phyloP scores from a whole-genome alignment of 2,329 filamentous ascomycete genomes.

The Drechmeria coniospora region DNA sequence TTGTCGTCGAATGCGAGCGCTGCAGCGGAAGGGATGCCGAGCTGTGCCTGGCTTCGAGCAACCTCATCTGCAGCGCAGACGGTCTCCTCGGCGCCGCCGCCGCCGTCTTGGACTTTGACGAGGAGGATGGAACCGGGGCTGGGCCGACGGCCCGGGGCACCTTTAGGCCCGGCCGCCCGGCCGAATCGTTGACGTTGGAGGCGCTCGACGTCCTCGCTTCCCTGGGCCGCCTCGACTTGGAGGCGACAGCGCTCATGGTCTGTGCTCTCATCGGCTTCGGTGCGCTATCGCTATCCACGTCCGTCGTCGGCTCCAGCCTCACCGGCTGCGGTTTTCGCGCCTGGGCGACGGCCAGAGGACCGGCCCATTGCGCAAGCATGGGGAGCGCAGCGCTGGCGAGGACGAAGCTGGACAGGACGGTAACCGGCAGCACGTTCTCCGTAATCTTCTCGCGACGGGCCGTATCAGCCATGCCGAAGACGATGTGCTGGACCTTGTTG shows the following conservation, averaged over 20 bases:
- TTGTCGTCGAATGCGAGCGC: conserved; percentile 33
- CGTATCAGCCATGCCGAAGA: conserved; percentile 62
- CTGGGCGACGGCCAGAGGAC: conserved; percentile 68
- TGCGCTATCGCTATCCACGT: conserved; percentile 22
- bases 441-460: conserved; percentile 59
- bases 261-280: conserved; percentile 49
- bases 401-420: conserved; percentile 66
- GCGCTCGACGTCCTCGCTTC: conserved; percentile 31
- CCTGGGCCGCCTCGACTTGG: conserved; percentile 32
- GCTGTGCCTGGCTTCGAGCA: conserved; percentile 47
- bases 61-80: conserved; percentile 35
- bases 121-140: too few species aligned
- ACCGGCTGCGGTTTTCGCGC: conserved; percentile 52
- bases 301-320: conserved; percentile 10
- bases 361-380: conserved; percentile 61
- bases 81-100: conserved; percentile 24
- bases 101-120: conserved; percentile 15
- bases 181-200: conserved; percentile 20
- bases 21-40: conserved; percentile 53
- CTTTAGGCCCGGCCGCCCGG: too few species aligned
- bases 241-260: conserved; percentile 40
- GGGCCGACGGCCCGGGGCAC: too few species aligned
- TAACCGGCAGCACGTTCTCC: conserved; percentile 68
- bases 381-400: conserved; percentile 63
- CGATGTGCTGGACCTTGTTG: conserved; percentile 78